Evolutionary conservation across 164 flowering plant genomes (phyloP).

Genomic region (Chimonanthus salicifolius): DNA sequence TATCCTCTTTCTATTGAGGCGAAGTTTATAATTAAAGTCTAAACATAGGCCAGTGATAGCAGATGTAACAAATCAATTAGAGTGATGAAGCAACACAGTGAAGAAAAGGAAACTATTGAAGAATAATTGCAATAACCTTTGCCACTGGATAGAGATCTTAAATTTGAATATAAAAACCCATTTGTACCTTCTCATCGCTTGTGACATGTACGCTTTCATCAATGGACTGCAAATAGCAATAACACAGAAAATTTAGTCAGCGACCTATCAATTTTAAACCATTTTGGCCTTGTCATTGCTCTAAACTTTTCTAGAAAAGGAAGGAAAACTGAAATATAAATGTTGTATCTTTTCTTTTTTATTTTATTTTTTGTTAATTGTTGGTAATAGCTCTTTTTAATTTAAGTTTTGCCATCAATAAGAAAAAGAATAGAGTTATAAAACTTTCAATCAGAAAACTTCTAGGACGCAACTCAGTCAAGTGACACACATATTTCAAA

Average conservation of each 20-base stretch:
- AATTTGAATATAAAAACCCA: not conserved
- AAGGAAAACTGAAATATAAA: no score
- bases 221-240: slow-evolving; percentile 57
- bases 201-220: slow-evolving; percentile 74
- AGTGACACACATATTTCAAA: no score
- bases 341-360: no score
- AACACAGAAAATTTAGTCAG: not conserved
- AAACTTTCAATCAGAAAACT: no score
- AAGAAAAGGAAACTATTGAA: not conserved
- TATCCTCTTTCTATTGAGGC: not conserved
- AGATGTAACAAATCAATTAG: not conserved
- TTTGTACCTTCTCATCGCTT: slow-evolving; percentile 64
- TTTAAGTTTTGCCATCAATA: no score
- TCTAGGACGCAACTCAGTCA: no score
- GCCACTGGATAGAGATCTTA: not conserved
- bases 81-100: not conserved
- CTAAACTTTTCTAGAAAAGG: no score
- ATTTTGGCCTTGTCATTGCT: no score
- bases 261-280: not conserved
- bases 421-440: no score
- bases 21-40: not conserved
- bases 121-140: not conserved
- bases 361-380: no score
- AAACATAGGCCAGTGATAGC: not conserved
- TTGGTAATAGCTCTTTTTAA: no score